Evolutionary conservation across 2,329 filamentous ascomycete species (phyloP).

Genomic region (Magnaporthiopsis rhizophila): DNA sequence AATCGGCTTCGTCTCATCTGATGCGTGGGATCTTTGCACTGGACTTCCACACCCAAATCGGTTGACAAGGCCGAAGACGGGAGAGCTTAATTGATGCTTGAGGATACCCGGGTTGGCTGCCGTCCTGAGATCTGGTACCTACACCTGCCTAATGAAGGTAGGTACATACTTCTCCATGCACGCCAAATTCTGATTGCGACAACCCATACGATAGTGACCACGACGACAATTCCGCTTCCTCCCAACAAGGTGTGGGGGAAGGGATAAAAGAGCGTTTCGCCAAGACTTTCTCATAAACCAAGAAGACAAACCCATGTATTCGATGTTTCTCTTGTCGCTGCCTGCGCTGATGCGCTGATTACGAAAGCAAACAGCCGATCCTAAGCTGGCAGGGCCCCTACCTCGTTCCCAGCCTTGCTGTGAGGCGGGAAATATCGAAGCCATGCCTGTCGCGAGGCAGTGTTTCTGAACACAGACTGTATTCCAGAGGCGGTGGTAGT

Average conservation of each 20-base stretch:
- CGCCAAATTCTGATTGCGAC: conserved; percentile 4
- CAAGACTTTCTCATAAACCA: background rate
- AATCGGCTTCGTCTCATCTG: background rate
- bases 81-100: background rate
- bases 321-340: background rate
- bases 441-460: background rate
- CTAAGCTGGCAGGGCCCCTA: background rate
- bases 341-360: background rate
- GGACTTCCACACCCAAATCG: background rate
- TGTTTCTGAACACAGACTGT: background rate
- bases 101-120: background rate
- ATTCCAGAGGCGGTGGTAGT: too few relatives aligned
- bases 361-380: background rate
- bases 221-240: conserved; percentile 1
- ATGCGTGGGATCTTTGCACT: background rate
- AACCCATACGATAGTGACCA: conserved; percentile 1
- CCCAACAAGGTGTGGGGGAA: background rate
- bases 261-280: background rate
- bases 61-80: background rate
- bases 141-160: too few relatives aligned
- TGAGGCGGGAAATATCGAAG: background rate
- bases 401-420: background rate
- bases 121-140: too few relatives aligned
- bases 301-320: background rate
- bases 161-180: conserved; percentile 1